Conservation (phyloP, 2,329 filamentous ascomycete species). For the Penicillium sp. region DNA sequence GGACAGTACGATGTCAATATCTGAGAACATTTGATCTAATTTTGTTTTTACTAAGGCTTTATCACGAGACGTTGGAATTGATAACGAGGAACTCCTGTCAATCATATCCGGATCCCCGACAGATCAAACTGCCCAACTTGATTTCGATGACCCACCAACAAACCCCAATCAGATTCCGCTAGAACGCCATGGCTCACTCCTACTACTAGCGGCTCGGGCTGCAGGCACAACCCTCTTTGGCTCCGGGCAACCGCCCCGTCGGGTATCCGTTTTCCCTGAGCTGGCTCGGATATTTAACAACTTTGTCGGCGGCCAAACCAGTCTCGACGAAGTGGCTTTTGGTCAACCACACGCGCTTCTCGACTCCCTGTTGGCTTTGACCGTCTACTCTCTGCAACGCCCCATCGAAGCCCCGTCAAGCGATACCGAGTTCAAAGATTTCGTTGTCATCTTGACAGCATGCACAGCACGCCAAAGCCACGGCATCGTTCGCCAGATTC, state of each 20-base stretch:
- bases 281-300: slow-evolving; percentile 53
- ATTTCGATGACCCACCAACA: slow-evolving; percentile 57
- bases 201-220: slow-evolving; percentile 55
- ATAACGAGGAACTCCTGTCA: slow-evolving; percentile 49
- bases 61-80: slow-evolving; percentile 55
- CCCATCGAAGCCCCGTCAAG: slow-evolving; percentile 47
- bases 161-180: slow-evolving; percentile 56
- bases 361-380: slow-evolving; percentile 55
- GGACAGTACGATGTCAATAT: too few relatives aligned
- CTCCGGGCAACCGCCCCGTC: slow-evolving; percentile 37
- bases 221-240: slow-evolving; percentile 52
- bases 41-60: slow-evolving; percentile 41
- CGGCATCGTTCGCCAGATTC: slow-evolving; percentile 39
- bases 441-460: slow-evolving; percentile 50
- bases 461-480: slow-evolving; percentile 40
- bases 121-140: slow-evolving; percentile 45
- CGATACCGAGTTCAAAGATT: slow-evolving; percentile 54
- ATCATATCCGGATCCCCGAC: slow-evolving; percentile 43
- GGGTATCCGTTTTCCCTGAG: slow-evolving; percentile 54
- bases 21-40: neutral
- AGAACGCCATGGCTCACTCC: slow-evolving; percentile 55
- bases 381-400: slow-evolving; percentile 51
- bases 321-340: slow-evolving; percentile 38
- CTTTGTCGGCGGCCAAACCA: slow-evolving; percentile 49
- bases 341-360: slow-evolving; percentile 55